phyloP scores from a whole-genome alignment of 2,329 filamentous ascomycete species.

The Monilinia fructigena region DNA sequence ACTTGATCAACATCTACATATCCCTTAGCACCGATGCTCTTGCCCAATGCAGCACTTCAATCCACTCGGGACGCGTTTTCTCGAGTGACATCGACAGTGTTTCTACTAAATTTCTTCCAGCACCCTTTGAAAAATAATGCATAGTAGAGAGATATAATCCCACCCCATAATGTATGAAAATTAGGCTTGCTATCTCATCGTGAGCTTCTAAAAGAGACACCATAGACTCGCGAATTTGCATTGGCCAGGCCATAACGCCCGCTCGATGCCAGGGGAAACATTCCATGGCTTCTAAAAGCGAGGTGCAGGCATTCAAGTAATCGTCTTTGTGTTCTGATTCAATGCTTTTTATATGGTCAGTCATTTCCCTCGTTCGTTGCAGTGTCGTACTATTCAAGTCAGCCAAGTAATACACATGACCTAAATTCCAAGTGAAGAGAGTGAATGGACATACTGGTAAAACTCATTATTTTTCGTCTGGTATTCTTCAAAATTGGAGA shows the following conservation, averaged over 20 bases:
- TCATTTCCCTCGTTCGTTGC: background rate
- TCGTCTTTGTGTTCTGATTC: background rate
- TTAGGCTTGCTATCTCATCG: constrained; percentile 5
- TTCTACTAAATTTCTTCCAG: background rate
- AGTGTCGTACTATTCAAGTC: background rate
- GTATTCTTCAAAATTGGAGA: background rate
- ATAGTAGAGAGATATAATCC: background rate
- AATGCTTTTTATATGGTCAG: background rate
- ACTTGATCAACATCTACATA: background rate
- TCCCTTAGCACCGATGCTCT: background rate
- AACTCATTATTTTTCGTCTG: background rate
- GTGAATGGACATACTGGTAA: background rate
- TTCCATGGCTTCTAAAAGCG: background rate
- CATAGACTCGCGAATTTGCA: background rate
- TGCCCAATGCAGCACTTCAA: constrained; percentile 1
- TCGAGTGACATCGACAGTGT: background rate
- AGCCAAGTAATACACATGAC: background rate
- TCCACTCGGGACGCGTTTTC: background rate
- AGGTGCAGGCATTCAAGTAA: background rate
- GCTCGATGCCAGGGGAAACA: background rate
- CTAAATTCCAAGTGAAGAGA: background rate
- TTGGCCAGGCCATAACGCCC: background rate
- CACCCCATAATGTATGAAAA: constrained; percentile 14
- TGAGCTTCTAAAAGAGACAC: background rate
- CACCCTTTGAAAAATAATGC: background rate